These are phyloP conservation scores for Paracoccidioides lutzii DNA, from an alignment of 2,329 filamentous ascomycete genomes.

Conservation along the genomic window DNA sequence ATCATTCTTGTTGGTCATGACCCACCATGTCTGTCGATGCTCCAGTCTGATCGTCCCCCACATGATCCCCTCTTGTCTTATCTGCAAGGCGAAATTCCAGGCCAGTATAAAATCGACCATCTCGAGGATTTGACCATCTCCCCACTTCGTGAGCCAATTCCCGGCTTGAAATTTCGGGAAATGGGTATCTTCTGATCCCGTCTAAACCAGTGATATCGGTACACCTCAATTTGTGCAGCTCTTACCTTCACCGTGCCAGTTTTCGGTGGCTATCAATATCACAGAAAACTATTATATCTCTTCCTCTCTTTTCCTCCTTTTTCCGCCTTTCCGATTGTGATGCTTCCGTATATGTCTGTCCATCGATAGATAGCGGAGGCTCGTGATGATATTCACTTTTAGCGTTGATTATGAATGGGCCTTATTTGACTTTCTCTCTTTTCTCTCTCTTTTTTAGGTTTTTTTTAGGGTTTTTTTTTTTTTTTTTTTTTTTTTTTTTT, in stretches of 20 bases:
- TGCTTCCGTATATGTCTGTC: neutral
- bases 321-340: neutral
- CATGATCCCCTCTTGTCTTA: constrained; percentile 1
- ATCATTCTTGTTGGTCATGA: neutral
- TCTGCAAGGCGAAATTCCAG: constrained; percentile 5
- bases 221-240: too few species aligned
- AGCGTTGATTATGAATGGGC: neutral
- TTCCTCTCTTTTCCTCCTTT: neutral
- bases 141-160: constrained; percentile 8
- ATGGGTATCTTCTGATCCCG: constrained; percentile 5
- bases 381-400: neutral
- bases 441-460: too few species aligned
- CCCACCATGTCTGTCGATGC: neutral
- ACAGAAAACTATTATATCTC: neutral
- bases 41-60: neutral
- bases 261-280: neutral
- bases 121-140: neutral
- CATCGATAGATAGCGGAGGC: neutral
- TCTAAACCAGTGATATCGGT: constrained; percentile 4
- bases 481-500: too few species aligned
- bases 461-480: too few species aligned
- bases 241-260: neutral
- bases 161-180: neutral
- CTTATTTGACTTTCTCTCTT: neutral
- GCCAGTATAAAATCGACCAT: constrained; percentile 7